Base-by-base conservation (phyloP, 2,329 filamentous ascomycete species). In the Cladorrhinum sp. region DNA sequence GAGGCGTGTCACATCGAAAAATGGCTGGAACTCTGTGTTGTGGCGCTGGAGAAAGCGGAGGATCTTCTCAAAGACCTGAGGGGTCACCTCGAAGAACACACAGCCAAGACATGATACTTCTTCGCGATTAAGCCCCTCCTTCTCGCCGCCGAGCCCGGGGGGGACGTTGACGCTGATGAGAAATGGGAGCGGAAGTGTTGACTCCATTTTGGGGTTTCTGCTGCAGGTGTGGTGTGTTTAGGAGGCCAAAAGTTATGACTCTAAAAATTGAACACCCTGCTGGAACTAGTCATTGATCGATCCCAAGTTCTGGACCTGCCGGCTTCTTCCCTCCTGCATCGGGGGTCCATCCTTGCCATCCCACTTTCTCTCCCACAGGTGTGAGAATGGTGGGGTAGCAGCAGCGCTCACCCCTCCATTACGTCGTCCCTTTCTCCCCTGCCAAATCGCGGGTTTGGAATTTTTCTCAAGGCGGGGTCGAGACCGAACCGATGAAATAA, bases 1-100 rank as follows among this genome's bases (percentile, higher is more conserved):
- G 41, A 98, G 80, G 22, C 77, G 77, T 3, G 90, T 88, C 55
- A 87, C 92, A 69, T 96, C 91, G 66, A 96, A 84, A 73, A 90
- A 92, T 65, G 90, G 84, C 66, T 82, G 78, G 65, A 83, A 81
- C 32, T 81, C 79, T 59, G 78, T 74, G 63, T 76, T 79, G 68
- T 82, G 78, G 60, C 77, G 77, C 27, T 74, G 73, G 56, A 87
- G 74, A 62, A 85, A 81, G 27, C 73, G 71, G 45, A 76, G 71
- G 41, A 82, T 72, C 64, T 79, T 72, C 20, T 78, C 76, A 32
- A 79, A 62, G 51, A 72, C 75, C 49, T 69, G 67, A 8, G 72
- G 71, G 51, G 70, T 78, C 24, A 79, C 83, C 58, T 82, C 77
- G 65, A 87, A 77, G 74, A 87, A 86, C 41, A 85, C 79, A 61